Evolutionary conservation across 2,329 filamentous ascomycete genomes (phyloP), one percentile per base, ranked within the genome.

Genomic region (Colletotrichum echinochloae): DNA sequence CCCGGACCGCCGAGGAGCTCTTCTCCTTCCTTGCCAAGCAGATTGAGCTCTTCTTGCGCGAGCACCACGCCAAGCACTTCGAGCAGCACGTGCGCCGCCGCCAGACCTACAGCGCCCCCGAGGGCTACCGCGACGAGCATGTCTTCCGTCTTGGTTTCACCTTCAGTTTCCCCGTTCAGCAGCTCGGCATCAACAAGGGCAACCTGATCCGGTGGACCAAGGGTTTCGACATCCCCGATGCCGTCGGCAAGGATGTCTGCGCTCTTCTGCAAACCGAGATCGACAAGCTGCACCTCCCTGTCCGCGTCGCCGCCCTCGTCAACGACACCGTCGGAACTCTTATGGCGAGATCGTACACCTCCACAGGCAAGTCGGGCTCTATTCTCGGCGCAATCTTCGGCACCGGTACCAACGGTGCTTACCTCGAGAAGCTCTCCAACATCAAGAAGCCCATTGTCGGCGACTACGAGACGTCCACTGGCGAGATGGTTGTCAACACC

Each of bases 321-420:
- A 99, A 99, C 80, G 96, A 99, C 79, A 98, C 96, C 0, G 96
- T 98, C 8, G 96, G 96, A 61, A 99, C 96, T 1, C 89, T 99
- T 46, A 98, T 99, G 95, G 95, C 96, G 39, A 92, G 96, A 75
- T 97, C 95, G 0, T 99, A 99, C 82, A 95, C 94, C 7, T 95
- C 94, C 20, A 94, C 93, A 6, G 94, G 94, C 72, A 94, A 95
- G 86, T 92, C 92, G 1, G 90, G 92, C 56, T 95, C 96, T 5
- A 85, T 98, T 12, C 85, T 99, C n/a, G 96, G 96, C 63, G 95
- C 94, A 73, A 99, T 99, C 77, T 99, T 99, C 76, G 95, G 95
- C 75, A 99, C 95, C 3, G 95, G 95, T 73, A 98, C 95, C 78
- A 99, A 99, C 79, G 96, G 96, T 64, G 96, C 96, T 1, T 99